Conservation (phyloP, 495 filamentous ascomycete species). For the Daldinia loculata region DNA sequence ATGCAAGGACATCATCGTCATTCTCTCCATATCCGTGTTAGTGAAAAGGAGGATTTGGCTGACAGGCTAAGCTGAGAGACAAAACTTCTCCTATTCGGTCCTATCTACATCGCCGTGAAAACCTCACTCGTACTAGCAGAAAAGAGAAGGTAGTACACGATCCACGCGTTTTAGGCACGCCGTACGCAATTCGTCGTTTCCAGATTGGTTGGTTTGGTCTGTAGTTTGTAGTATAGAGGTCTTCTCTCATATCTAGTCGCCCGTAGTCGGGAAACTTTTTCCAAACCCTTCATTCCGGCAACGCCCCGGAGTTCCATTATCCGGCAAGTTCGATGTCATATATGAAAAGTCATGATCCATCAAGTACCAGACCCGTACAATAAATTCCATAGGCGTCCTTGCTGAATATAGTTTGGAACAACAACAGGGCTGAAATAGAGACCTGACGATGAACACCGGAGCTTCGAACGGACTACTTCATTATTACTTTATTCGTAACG, state of each 20-base stretch:
- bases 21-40: constrained; percentile 6
- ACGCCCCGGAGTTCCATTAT: constrained; percentile 27
- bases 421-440: not conserved
- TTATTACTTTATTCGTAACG: constrained; percentile 9
- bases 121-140: constrained; percentile 7
- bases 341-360: constrained; percentile 24
- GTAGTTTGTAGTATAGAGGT: constrained; percentile 7
- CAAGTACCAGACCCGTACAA: constrained; percentile 12
- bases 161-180: not conserved
- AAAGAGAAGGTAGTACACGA: constrained; percentile 6
- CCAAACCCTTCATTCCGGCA: constrained; percentile 28
- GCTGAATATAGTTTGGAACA: constrained; percentile 8
- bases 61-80: not conserved
- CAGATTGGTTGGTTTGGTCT: constrained; percentile 6
- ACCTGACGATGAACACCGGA: constrained; percentile 13
- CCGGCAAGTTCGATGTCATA: constrained; percentile 18
- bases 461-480: constrained; percentile 9
- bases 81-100: not conserved
- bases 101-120: constrained; percentile 2
- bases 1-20: constrained; percentile 8
- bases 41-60: not conserved
- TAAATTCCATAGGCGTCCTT: constrained; percentile 8
- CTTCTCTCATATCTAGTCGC: constrained; percentile 17
- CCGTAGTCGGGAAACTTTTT: constrained; percentile 22
- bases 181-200: constrained; percentile 8